Evolutionary conservation across 2,329 filamentous ascomycete species (phyloP).

Genomic region (Calycina herbarum): DNA sequence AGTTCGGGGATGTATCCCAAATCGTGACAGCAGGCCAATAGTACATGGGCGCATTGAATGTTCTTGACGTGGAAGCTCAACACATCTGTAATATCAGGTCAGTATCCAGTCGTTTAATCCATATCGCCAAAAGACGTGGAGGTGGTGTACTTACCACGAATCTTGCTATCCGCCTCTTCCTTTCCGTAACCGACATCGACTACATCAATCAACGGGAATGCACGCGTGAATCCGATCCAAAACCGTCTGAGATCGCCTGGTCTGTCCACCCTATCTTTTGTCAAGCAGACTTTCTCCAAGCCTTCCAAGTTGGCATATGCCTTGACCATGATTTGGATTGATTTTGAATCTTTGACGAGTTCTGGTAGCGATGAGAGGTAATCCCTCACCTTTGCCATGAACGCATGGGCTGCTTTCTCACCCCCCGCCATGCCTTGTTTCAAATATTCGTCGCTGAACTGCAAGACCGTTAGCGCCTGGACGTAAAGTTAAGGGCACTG

Average conservation of each 20-base stretch:
- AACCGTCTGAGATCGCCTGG: conserved; percentile 52
- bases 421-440: conserved; percentile 14
- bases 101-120: not conserved
- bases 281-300: not conserved
- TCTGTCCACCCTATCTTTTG: conserved; percentile 44
- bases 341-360: conserved; percentile 9
- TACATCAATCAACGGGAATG: conserved; percentile 58
- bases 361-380: conserved; percentile 11
- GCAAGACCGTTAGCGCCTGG: not conserved
- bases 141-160: conserved; percentile 48
- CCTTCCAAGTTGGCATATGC: conserved; percentile 44
- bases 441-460: conserved; percentile 20
- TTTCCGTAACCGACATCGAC: conserved; percentile 59
- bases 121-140: not conserved
- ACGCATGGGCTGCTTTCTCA: conserved; percentile 14
- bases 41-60: conserved; percentile 57
- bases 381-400: conserved; percentile 18
- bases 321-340: conserved; percentile 44
- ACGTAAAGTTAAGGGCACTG: no score
- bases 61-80: conserved; percentile 56
- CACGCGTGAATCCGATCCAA: conserved; percentile 56
- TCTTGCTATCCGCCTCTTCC: conserved; percentile 56
- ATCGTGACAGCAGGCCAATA: conserved; percentile 61
- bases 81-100: conserved; percentile 16
- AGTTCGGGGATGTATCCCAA: conserved; percentile 57